Percentiles rank a stretch among this genome's conserved stretches.
Conservation (phyloP, 2,329 filamentous ascomycete genomes). For the Hymenoscyphus occultus region DNA sequence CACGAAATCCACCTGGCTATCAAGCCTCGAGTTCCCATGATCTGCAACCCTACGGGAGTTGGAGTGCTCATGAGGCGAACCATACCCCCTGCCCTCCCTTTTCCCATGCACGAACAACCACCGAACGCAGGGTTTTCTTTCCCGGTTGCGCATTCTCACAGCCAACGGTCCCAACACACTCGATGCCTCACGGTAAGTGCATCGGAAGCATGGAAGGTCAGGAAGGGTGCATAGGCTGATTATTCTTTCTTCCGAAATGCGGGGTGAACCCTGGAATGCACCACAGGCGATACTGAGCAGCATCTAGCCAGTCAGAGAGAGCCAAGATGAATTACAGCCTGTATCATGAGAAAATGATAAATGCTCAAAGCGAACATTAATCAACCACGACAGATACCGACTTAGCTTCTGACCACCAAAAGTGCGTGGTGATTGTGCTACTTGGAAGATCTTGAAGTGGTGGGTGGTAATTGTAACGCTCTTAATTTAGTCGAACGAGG, state of each 20-base stretch:
- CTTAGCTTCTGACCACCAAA: neutral
- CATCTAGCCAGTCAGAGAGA: neutral
- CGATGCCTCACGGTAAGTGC: constrained; percentile 13
- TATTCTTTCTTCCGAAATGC: constrained; percentile 5
- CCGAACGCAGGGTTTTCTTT: neutral
- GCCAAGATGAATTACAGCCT: neutral
- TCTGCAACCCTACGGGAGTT: neutral
- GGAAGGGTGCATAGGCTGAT: constrained; percentile 10
- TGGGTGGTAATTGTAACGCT: neutral
- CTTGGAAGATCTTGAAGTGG: neutral
- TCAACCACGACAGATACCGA: neutral
- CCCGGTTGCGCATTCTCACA: constrained; percentile 3
- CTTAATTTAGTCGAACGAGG: neutral
- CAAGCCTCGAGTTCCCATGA: neutral
- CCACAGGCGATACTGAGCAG: too few relatives aligned
- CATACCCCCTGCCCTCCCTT: neutral
- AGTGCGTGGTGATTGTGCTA: neutral
- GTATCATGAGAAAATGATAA: constrained; percentile 1
- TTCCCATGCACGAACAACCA: constrained; percentile 8
- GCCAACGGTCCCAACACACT: constrained; percentile 10
- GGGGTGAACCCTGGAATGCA: constrained; percentile 6
- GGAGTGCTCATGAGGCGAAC: neutral
- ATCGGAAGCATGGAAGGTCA: constrained; percentile 8
- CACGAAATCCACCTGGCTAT: neutral
- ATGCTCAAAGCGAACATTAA: constrained; percentile 13